These are phyloP conservation scores for Neofusicoccum parvum DNA, from an alignment of 2,329 filamentous ascomycete genomes.

Conservation along the genomic window DNA sequence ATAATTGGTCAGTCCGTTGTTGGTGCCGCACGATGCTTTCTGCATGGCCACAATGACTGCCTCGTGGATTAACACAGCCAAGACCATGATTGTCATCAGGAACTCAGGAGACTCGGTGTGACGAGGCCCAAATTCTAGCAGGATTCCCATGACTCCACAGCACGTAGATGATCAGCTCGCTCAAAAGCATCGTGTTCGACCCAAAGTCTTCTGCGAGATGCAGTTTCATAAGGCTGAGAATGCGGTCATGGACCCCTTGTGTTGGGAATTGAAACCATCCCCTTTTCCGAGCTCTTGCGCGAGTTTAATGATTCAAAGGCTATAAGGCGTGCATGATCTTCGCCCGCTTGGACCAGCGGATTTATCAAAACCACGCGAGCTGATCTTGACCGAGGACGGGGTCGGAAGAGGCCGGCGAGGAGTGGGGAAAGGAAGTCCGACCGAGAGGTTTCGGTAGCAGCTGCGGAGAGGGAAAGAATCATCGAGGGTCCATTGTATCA, in stretches of 20 bases:
- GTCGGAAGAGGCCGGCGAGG: background rate
- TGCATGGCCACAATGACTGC: background rate
- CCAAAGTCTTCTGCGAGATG: too few species aligned
- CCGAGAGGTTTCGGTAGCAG: background rate
- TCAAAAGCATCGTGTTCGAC: background rate
- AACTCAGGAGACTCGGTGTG: background rate
- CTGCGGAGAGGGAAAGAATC: conserved; percentile 6
- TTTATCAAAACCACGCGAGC: background rate
- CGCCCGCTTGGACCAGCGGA: conserved; percentile 11
- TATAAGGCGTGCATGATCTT: conserved; percentile 18
- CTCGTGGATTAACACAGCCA: conserved; percentile 2
- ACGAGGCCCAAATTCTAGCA: background rate
- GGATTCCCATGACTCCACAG: background rate
- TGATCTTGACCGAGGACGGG: conserved; percentile 2
- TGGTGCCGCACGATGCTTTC: background rate
- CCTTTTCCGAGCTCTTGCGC: conserved; percentile 4
- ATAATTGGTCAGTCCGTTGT: background rate
- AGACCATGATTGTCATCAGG: background rate
- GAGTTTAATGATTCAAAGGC: conserved; percentile 5
- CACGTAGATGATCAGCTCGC: background rate
- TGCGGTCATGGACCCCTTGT: background rate
- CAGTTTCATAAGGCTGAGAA: too few species aligned
- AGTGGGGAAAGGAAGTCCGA: background rate
- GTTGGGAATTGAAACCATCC: background rate
- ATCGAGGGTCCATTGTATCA: conserved; percentile 1